These are phyloP conservation scores for Chalciporus piperatoides DNA, from an alignment of 1,284 basidiomycete genomes.

Conservation along the genomic window DNA sequence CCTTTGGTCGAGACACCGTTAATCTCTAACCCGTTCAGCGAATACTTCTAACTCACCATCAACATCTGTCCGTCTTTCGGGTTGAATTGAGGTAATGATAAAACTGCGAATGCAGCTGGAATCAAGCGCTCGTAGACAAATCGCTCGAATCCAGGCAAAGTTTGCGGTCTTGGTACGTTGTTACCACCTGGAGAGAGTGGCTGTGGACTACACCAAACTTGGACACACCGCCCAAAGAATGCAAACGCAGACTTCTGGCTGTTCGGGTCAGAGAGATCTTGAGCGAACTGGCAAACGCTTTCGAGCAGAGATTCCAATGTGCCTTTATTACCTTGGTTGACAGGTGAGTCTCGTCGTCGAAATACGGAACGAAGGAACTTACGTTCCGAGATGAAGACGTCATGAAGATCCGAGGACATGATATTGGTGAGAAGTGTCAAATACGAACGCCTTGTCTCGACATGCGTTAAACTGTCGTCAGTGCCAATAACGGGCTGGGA, in stretches of 20 bases:
- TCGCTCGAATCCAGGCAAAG: slow-evolving; percentile 87
- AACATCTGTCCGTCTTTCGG: slow-evolving; percentile 84
- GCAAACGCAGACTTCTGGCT: slow-evolving; percentile 81
- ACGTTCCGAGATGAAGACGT: slow-evolving; percentile 87
- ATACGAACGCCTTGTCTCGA: slow-evolving; percentile 91
- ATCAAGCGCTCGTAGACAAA: slow-evolving; percentile 91
- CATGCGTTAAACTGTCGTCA: slow-evolving; percentile 81
- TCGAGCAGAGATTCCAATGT: slow-evolving; percentile 70
- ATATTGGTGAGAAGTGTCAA: slow-evolving; percentile 82
- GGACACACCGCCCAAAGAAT: slow-evolving; percentile 77
- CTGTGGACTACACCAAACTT: slow-evolving; percentile 72
- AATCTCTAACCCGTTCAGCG: background rate
- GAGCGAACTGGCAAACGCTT: slow-evolving; percentile 73
- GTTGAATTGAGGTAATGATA: slow-evolving; percentile 80
- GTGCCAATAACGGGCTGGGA: slow-evolving; percentile 85
- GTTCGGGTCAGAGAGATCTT: slow-evolving; percentile 67
- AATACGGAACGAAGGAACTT: slow-evolving; percentile 32
- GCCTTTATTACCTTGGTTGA: slow-evolving; percentile 72
- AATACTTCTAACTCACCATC: slow-evolving; percentile 50
- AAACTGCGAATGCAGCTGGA: slow-evolving; percentile 80
- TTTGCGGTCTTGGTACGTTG: slow-evolving; percentile 37
- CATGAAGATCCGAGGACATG: slow-evolving; percentile 77
- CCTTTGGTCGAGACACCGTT: slow-evolving; percentile 43
- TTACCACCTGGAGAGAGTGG: slow-evolving; percentile 34
- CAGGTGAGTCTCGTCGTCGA: slow-evolving; percentile 11